Conservation (phyloP, 1,139 yeast species). For the Entelexis sorbosivorans region DNA sequence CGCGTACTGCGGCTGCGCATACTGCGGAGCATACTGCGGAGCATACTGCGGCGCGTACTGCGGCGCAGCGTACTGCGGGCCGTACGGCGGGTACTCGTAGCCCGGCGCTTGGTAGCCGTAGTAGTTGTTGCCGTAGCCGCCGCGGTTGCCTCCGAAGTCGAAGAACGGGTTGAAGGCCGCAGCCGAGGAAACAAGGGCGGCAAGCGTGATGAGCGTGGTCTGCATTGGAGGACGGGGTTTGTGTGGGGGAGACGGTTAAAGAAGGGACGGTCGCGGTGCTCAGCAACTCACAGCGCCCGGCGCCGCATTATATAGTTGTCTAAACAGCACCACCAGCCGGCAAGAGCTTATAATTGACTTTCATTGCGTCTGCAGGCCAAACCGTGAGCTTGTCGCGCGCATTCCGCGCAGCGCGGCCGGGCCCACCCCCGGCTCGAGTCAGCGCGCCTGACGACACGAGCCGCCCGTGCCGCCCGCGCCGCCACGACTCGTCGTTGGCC, state of each 20-base stretch:
- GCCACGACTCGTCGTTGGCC: too few species aligned
- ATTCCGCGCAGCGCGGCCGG: background rate
- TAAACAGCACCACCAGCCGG: too few species aligned
- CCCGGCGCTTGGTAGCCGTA: background rate
- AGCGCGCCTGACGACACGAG: too few species aligned
- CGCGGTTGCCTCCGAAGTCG: background rate
- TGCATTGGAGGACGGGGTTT: background rate
- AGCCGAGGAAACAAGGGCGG: background rate
- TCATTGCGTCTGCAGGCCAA: background rate
- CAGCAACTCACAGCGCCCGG: too few species aligned
- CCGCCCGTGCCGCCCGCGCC: too few species aligned
- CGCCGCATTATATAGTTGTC: background rate
- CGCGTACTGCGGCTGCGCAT: constrained; percentile 6
- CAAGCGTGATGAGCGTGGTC: background rate
- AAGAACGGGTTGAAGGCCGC: background rate
- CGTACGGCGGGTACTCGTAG: constrained; percentile 1
- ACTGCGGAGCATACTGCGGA: constrained; percentile 4
- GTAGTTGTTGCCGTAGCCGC: background rate
- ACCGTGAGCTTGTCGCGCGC: background rate
- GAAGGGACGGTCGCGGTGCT: too few species aligned
- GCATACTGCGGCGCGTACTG: constrained; percentile 12
- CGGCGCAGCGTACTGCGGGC: constrained; percentile 3
- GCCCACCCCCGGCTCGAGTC: too few species aligned
- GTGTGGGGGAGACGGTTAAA: too few species aligned
- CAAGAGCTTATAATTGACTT: background rate